Evolutionary conservation across 257 asterid species (phyloP), one percentile per base, ranked within the genome.

Genomic region (Anisodus acutangulus): DNA sequence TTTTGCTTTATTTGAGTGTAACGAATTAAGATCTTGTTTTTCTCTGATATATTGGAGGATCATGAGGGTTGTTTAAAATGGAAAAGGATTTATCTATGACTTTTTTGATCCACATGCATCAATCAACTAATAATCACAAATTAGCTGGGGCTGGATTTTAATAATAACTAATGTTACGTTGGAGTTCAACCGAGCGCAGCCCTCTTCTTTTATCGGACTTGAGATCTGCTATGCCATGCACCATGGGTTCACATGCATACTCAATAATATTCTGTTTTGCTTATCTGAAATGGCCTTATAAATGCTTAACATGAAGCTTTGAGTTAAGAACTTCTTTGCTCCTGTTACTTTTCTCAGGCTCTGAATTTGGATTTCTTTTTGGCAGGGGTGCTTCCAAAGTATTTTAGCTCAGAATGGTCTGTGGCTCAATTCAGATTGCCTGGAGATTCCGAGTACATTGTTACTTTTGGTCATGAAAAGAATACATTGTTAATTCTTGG

Each of bases 341-440:
- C 41, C 63, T 45, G 41, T 68, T 64, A 39, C 17, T 81, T 17
- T n/a, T 72, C 76, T 60, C 60, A 43, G 78, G 58, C 81, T 53
- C 76, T 6, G 81, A 60, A 72, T 81, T 81, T 82, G 81, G 79
- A 59, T 39, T 15, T 78, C 26, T 78, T 82, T 59, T 85, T 53
- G 86, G 59, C 95, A 95, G 99, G 99, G 86, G 90, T 93, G 60
- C 86, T 95, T 87, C 99, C 97, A n/a, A 95, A 91, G 89, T 95
- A 94, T 90, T 95, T 95, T 89, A 94, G 98, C 92, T 95, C 99
- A 49, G 99, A 94, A 85, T 94, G 99, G 99, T 95, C 99, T 55
- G 93, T 95, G 90, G 97, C 98, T 83, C 99, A 91, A 92, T 91
- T 93, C 62, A 97, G 88, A 88, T 90, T 94, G 87, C 93, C 97